Evolutionary conservation across 2,329 filamentous ascomycete species (phyloP).

Genomic region (Helotiales sp.): DNA sequence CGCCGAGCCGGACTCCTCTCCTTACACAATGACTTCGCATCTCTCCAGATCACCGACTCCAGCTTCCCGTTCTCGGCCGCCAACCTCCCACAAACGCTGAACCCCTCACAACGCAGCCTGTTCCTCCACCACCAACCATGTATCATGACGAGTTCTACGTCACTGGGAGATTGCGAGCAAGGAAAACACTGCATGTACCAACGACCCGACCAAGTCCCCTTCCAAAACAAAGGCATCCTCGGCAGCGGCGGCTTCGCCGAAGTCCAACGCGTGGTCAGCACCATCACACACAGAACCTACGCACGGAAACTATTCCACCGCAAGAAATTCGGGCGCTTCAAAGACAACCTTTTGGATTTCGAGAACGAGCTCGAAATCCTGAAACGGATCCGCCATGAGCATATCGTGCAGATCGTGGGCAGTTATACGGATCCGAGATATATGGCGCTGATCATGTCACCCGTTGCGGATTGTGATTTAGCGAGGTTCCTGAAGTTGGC

Average conservation of each 20-base stretch:
- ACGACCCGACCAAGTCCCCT: neutral
- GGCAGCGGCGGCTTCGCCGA: neutral
- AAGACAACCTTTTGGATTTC: neutral
- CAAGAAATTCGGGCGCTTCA: neutral
- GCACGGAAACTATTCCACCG: neutral
- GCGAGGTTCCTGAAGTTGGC: neutral
- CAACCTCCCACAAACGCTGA: neutral
- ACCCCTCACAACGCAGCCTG: neutral
- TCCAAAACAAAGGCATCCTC: neutral
- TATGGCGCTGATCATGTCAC: neutral
- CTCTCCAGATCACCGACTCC: neutral
- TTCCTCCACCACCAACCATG: constrained; percentile 1
- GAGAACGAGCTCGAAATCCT: neutral
- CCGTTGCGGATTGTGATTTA: neutral
- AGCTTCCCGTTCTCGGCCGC: neutral
- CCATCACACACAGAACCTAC: neutral
- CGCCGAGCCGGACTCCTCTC: neutral
- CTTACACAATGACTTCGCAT: neutral
- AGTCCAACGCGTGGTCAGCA: neutral
- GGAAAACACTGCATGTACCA: neutral
- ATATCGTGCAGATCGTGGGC: neutral
- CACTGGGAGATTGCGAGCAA: neutral
- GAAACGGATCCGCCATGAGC: neutral
- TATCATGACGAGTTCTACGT: neutral
- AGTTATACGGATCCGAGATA: neutral